Conservation (phyloP, 495 filamentous ascomycete species). For the Chaetomium fimeti region DNA sequence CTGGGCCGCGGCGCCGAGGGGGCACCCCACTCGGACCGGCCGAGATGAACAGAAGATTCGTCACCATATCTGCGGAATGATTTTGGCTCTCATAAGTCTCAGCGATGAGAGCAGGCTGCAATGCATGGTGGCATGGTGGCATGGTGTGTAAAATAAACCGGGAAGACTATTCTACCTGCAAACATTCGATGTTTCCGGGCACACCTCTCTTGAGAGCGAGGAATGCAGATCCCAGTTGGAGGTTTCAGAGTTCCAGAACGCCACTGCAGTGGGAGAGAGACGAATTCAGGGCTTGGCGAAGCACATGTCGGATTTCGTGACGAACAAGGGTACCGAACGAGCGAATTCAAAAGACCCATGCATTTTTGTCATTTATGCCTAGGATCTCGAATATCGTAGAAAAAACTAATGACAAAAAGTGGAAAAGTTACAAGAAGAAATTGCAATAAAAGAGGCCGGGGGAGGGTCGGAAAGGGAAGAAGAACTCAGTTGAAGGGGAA, state of each 20-base stretch:
- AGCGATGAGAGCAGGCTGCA: neutral
- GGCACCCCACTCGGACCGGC: conserved; percentile 2
- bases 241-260: neutral
- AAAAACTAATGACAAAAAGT: neutral
- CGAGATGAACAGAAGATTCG: neutral
- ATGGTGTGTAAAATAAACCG: neutral
- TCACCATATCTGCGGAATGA: neutral
- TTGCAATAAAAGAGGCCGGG: too few relatives aligned
- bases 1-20: conserved; percentile 7
- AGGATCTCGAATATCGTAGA: neutral
- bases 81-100: neutral
- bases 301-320: neutral
- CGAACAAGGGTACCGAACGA: neutral
- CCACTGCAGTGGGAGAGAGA: neutral
- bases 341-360: neutral
- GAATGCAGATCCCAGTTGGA: neutral
- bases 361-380: neutral
- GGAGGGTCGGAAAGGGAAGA: too few relatives aligned
- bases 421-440: too few relatives aligned
- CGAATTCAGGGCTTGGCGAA: conserved; percentile 1
- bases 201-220: neutral
- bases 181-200: neutral
- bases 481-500: too few relatives aligned
- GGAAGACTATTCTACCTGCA: neutral
- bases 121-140: too few relatives aligned